Percentiles rank a stretch among this genome's conserved stretches.
phyloP scores from a whole-genome alignment of 495 filamentous ascomycete species.

The Cercophora newfieldiana region DNA sequence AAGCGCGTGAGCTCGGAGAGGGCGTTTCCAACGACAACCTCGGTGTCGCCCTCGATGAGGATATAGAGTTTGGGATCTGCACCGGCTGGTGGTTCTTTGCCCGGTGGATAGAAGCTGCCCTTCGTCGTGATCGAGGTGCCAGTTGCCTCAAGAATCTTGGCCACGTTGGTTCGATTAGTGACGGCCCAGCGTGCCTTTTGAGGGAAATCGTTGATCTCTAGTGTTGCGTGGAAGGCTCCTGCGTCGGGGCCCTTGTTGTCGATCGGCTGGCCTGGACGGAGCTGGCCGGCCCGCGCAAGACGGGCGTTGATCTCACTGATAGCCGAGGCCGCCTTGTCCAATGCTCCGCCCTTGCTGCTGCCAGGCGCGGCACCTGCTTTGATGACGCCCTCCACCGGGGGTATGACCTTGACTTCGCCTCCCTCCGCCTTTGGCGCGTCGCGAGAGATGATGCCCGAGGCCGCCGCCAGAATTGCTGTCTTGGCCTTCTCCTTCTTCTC shows the following conservation, averaged over 20 bases:
- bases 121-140: constrained; percentile 98
- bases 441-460: constrained; percentile 55
- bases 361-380: constrained; percentile 47
- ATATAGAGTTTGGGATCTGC: constrained; percentile 92
- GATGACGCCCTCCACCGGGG: constrained; percentile 48
- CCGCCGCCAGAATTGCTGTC: constrained; percentile 60
- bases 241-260: constrained; percentile 99
- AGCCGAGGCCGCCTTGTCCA: constrained; percentile 82
- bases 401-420: constrained; percentile 51
- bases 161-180: constrained; percentile 97
- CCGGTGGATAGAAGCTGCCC: constrained; percentile 80
- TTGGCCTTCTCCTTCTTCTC: constrained; percentile 63
- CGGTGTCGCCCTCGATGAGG: constrained; percentile 94
- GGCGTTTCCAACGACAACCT: constrained; percentile 85
- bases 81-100: constrained; percentile 73
- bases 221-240: constrained; percentile 92
- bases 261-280: constrained; percentile 89
- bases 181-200: constrained; percentile 99
- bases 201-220: constrained; percentile 99
- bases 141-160: constrained; percentile 93
- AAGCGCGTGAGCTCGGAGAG: constrained; percentile 88
- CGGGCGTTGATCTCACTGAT: constrained; percentile 85
- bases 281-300: constrained; percentile 78
- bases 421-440: constrained; percentile 36
- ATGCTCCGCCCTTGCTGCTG: constrained; percentile 63